Evolutionary conservation across 1,284 basidiomycete species (phyloP).

Genomic region (Bondarzewia mesenterica): DNA sequence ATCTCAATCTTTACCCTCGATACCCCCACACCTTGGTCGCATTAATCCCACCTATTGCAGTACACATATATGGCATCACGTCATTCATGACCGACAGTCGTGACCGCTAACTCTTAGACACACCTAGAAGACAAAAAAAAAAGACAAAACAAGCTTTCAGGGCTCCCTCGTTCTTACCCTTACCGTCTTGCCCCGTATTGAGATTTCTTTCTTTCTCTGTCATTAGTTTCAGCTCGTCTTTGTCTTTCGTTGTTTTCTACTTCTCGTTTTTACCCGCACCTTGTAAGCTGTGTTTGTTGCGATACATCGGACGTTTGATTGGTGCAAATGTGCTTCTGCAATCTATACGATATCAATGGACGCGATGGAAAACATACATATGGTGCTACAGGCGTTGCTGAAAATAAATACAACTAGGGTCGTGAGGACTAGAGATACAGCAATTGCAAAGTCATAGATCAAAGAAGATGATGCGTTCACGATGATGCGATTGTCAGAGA

Average conservation of each 20-base stretch:
- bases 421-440: neutral
- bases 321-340: constrained; percentile 5
- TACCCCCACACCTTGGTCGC: neutral
- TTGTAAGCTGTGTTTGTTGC: neutral
- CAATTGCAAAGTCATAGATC: neutral
- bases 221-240: too few species aligned
- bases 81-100: neutral
- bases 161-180: neutral
- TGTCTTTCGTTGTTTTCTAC: neutral
- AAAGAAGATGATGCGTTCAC: too few species aligned
- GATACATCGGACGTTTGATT: constrained; percentile 4
- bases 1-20: neutral
- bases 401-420: neutral
- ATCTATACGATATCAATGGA: constrained; percentile 12
- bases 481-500: neutral
- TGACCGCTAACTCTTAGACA: neutral
- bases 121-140: neutral
- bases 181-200: neutral
- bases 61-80: too few species aligned
- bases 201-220: too few species aligned
- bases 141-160: neutral
- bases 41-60: too few species aligned
- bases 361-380: neutral
- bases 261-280: neutral
- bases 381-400: too few species aligned